Evolutionary conservation across 805 yeast species (phyloP).

Genomic region (Cyberlindnera misumaiensis): DNA sequence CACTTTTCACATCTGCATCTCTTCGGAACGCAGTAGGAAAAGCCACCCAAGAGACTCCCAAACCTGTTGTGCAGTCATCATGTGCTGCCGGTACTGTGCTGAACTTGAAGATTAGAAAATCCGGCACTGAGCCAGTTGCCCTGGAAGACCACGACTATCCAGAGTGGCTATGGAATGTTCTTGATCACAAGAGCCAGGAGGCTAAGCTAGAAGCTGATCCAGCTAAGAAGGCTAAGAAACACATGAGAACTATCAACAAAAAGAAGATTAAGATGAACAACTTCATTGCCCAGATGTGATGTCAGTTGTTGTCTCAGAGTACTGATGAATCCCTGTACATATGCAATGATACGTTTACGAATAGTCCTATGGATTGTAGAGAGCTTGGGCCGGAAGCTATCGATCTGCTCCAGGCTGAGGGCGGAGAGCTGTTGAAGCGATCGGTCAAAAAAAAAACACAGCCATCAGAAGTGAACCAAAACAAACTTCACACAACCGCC

Average conservation of each 20-base stretch:
- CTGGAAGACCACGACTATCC: conserved; percentile 86
- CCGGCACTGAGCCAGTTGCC: conserved; percentile 85
- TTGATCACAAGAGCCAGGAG: conserved; percentile 60
- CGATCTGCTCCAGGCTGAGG: no score
- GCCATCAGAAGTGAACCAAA: no score
- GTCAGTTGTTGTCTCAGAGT: not conserved
- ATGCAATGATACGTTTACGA: conserved; percentile 1
- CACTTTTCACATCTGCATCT: conserved; percentile 8
- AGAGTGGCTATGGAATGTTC: conserved; percentile 85
- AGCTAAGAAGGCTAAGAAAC: conserved; percentile 60
- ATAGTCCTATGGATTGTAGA: not conserved
- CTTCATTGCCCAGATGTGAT: conserved; percentile 49
- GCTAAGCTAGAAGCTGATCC: conserved; percentile 53
- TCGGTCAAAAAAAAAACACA: no score
- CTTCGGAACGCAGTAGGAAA: conserved; percentile 10
- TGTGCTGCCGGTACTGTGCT: conserved; percentile 69
- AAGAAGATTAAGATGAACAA: conserved; percentile 69
- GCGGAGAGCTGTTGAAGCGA: no score
- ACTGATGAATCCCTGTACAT: not conserved
- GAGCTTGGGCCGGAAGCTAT: not conserved
- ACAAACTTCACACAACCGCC: no score
- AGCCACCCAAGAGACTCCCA: conserved; percentile 2
- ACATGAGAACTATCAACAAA: conserved; percentile 62
- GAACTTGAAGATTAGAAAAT: conserved; percentile 66
- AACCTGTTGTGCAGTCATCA: conserved; percentile 31